Evolutionary conservation across 176 grass and related monocot species (phyloP), one percentile per base, ranked within the genome.

Genomic region (Leersia perrieri): DNA sequence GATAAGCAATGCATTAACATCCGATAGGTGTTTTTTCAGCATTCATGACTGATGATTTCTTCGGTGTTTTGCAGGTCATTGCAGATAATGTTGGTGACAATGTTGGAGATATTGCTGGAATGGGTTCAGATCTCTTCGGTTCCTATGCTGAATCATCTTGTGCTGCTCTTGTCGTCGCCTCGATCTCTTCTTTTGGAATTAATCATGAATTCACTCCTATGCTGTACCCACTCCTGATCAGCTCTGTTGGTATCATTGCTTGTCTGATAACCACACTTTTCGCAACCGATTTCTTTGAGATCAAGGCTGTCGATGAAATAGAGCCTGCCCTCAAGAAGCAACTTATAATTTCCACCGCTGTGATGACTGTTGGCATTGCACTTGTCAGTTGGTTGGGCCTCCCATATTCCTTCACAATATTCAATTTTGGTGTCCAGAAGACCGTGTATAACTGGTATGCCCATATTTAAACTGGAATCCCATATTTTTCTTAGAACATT

Each of bases 21-120:
- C 1, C 5, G 16, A 22, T 22, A 51, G 47, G 47, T 63, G 25
- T 29, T n/a, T n/a, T n/a, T n/a, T n/a, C n/a, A n/a, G 18, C 12
- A 16, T 33, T 8, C n/a, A 71, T 68, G 16, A 68, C 20, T 91
- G 49, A 91, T 33, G 26, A 32, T 87, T 87, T 39, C 41, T 84
- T 64, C 35, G 60, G 47, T 12, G 14, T 64, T 26, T 47, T 90
- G 69, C 49, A 97, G 94, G 94, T 97, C 36, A 97, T 97, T 82
- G 94, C 94, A 0, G 94, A 97, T 68, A 97, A 97, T 88, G 91
- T 97, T 76, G 94, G 94, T 92, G 94, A 97, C 66, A 97, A 97
- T 79, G 94, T 97, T 35, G 94, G 94, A 58, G 94, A 97, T 82
- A 97, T 97, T 78, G 94, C 91, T 84, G 94, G 94, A 80, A 97